phyloP scores from a whole-genome alignment of 129 eudicot species.

The Pseudognaphalium luteoalbum region DNA sequence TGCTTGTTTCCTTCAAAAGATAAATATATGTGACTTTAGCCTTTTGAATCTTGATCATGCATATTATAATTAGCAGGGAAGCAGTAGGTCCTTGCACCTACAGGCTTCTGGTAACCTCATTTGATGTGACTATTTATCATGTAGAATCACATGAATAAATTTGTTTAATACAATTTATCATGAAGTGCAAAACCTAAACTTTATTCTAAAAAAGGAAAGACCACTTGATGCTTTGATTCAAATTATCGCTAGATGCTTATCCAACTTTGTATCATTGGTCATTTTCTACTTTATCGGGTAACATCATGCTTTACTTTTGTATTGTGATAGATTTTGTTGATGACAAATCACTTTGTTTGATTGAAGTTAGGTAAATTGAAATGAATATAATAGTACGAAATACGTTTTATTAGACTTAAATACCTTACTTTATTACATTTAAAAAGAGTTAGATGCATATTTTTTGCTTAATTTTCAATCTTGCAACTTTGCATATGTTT shows the following conservation, averaged over 20 bases:
- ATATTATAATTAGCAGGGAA: neutral
- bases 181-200: slow-evolving; percentile 4
- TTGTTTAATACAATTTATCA: slow-evolving; percentile 6
- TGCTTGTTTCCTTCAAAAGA: no score
- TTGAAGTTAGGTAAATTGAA: neutral
- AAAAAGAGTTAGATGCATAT: neutral
- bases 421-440: neutral
- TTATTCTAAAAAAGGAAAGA: slow-evolving; percentile 36
- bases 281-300: slow-evolving; percentile 24
- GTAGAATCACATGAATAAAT: neutral
- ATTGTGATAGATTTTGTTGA: neutral
- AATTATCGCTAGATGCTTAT: slow-evolving; percentile 29
- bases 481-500: neutral
- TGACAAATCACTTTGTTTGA: neutral
- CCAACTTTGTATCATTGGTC: slow-evolving; percentile 20
- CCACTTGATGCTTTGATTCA: slow-evolving; percentile 21
- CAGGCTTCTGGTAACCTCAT: neutral
- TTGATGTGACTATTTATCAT: neutral
- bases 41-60: slow-evolving; percentile 18
- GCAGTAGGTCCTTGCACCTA: neutral
- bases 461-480: neutral
- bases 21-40: slow-evolving; percentile 18
- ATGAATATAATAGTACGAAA: neutral
- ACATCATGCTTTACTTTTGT: neutral
- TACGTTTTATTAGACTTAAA: neutral